Evolutionary conservation across 2,329 filamentous ascomycete genomes (phyloP).

Genomic region (Triangularia verruculosa): DNA sequence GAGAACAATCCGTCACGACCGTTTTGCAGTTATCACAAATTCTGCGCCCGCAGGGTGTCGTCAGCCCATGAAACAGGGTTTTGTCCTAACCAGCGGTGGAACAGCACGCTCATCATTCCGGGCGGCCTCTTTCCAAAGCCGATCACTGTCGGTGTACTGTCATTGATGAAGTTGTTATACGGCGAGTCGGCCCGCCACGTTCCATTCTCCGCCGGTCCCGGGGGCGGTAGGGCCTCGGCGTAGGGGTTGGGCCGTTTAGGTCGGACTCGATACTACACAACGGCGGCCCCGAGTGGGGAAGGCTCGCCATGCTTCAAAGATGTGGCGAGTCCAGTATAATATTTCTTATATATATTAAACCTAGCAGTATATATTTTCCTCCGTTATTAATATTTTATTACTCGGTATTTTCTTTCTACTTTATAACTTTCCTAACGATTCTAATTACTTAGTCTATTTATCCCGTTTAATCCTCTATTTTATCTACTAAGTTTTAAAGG

Average conservation of each 20-base stretch:
- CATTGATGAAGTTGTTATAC: neutral
- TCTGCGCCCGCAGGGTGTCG: neutral
- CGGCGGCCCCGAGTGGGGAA: too few species aligned
- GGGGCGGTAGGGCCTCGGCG: neutral
- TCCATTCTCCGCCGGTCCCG: neutral
- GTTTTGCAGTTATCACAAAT: neutral
- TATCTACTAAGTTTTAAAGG: too few species aligned
- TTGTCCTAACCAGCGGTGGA: neutral
- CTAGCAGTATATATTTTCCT: too few species aligned
- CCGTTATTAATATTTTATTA: too few species aligned
- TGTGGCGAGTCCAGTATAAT: too few species aligned
- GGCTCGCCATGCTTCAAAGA: too few species aligned
- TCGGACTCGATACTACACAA: neutral
- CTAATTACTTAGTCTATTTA: too few species aligned
- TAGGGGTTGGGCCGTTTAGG: neutral
- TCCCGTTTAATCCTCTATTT: too few species aligned
- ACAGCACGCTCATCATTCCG: neutral
- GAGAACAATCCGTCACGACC: neutral
- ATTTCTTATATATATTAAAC: too few species aligned
- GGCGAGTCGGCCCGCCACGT: slow-evolving; percentile 1
- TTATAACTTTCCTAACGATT: too few species aligned
- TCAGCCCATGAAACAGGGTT: neutral
- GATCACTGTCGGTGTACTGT: neutral
- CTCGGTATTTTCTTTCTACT: too few species aligned
- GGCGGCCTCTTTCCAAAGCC: neutral